Conservation (phyloP, 805 yeast genomes). For the Zygosaccharomyces siamensis region DNA sequence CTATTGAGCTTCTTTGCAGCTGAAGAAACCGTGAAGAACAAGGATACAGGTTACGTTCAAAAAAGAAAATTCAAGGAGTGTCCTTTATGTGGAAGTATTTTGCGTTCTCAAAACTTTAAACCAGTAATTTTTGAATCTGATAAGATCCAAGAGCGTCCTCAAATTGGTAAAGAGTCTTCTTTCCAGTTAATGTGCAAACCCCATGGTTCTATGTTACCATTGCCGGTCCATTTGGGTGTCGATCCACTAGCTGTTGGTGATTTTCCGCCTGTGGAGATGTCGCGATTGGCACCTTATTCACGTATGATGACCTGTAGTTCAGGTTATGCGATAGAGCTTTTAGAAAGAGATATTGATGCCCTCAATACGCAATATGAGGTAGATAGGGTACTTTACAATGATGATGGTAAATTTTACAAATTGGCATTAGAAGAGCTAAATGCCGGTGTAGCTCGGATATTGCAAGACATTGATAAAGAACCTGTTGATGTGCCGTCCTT, state of each 20-base stretch:
- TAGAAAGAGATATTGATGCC: slow-evolving; percentile 52
- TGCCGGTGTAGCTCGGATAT: slow-evolving; percentile 39
- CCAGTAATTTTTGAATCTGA: slow-evolving; percentile 58
- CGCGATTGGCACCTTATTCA: slow-evolving; percentile 46
- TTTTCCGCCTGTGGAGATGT: slow-evolving; percentile 52
- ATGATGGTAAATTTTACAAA: slow-evolving; percentile 49
- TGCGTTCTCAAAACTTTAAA: slow-evolving; percentile 51
- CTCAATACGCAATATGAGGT: slow-evolving; percentile 49
- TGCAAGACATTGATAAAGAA: slow-evolving; percentile 29
- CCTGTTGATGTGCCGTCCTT: slow-evolving; percentile 13
- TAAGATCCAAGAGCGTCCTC: slow-evolving; percentile 55
- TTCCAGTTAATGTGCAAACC: slow-evolving; percentile 63
- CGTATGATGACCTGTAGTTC: slow-evolving; percentile 66
- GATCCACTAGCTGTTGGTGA: slow-evolving; percentile 39
- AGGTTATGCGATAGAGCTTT: slow-evolving; percentile 49
- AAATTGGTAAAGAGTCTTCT: slow-evolving; percentile 48
- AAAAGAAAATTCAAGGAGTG: slow-evolving; percentile 60
- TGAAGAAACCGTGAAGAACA: slow-evolving; percentile 43
- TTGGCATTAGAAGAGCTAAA: slow-evolving; percentile 56
- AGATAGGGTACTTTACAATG: slow-evolving; percentile 58
- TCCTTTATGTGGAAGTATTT: slow-evolving; percentile 67
- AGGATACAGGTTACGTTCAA: slow-evolving; percentile 29
- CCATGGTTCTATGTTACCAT: slow-evolving; percentile 39
- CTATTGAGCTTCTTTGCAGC: slow-evolving; percentile 54
- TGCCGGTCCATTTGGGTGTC: slow-evolving; percentile 46